Evolutionary conservation across 257 asterid species (phyloP), one percentile per base, ranked within the genome.

Genomic region (Craterostigma plantagineum): DNA sequence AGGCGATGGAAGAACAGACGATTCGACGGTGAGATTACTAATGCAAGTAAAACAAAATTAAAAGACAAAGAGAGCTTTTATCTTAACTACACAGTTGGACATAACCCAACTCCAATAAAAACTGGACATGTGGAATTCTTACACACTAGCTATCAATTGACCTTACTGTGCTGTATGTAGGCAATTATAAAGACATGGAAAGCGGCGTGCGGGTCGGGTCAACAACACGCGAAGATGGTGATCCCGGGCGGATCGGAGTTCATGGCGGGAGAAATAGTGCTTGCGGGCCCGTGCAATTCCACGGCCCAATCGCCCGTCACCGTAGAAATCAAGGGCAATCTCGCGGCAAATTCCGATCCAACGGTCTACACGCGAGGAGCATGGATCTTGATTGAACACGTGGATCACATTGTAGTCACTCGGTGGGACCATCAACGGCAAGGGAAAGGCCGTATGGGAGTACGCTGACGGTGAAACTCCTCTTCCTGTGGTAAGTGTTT

Each of bases 391-490:
- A 4, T 84, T 1, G 63, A 68, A 10, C 23, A 33, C 4, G 67
- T 68, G 4, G 47, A 50, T 0, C 69, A 72, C 4, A 13, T 84
- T 0, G 53, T 57, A 9, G 13, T 84, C 40, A 48, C 65, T 0
- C 7, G 60, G 66, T 10, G 95, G 93, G 18, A 65, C 77, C 36
- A 53, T 84, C 30, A 59, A 84, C 12, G 95, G 69, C 33, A 66
- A 57, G 12, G 95, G 95, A 1, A 1, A 17, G 0, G 8, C 33
- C 0, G 34, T 33, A 0, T 80, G 79, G 90, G 14, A 55, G 16
- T 70, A 7, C 3, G 73, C 61, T 8, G 48, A 47, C 4, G 55
- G 42, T 0, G 16, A 10, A 1, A 4, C 38, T 6, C 69, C 45
- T 35, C 74, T 82, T 14, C 60, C 92, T 0, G 62, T 62, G 10